Percentiles rank a stretch among this genome's conserved stretches.
Evolutionary conservation across 192 early-diverging fungal genomes (phyloP).

Genomic region (Linnemannia hyalina): DNA sequence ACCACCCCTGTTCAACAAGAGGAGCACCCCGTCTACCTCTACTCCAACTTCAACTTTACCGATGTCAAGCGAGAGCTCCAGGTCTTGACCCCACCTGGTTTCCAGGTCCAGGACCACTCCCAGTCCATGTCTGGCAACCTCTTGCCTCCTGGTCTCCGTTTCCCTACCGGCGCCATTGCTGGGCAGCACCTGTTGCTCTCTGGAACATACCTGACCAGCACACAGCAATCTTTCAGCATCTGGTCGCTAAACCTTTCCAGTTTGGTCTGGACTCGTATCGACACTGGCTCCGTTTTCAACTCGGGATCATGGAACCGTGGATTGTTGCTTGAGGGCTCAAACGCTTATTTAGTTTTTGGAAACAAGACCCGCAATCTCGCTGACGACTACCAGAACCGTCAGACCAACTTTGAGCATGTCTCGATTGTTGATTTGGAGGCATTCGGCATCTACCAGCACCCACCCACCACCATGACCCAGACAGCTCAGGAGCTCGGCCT

Average conservation of each 20-base stretch:
- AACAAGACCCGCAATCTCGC: constrained; percentile 73
- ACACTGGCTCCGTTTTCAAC: constrained; percentile 76
- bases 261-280: constrained; percentile 75
- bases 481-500: constrained; percentile 73
- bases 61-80: constrained; percentile 84
- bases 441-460: constrained; percentile 74
- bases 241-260: constrained; percentile 77
- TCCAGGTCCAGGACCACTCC: constrained; percentile 78
- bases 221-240: constrained; percentile 76
- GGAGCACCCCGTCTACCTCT: constrained; percentile 75
- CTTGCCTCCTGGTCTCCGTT: constrained; percentile 81
- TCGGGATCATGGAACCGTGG: constrained; percentile 86
- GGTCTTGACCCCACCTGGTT: constrained; percentile 71
- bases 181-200: constrained; percentile 78
- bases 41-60: constrained; percentile 88
- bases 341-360: constrained; percentile 81
- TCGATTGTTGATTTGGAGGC: constrained; percentile 80
- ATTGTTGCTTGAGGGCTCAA: constrained; percentile 70
- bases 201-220: constrained; percentile 79
- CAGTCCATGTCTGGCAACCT: constrained; percentile 71
- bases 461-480: constrained; percentile 67
- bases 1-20: constrained; percentile 59
- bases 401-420: constrained; percentile 84
- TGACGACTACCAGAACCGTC: constrained; percentile 84
- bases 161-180: constrained; percentile 78